phyloP scores from a whole-genome alignment of 305 asterid genomes.

The Rubia peregrina region DNA sequence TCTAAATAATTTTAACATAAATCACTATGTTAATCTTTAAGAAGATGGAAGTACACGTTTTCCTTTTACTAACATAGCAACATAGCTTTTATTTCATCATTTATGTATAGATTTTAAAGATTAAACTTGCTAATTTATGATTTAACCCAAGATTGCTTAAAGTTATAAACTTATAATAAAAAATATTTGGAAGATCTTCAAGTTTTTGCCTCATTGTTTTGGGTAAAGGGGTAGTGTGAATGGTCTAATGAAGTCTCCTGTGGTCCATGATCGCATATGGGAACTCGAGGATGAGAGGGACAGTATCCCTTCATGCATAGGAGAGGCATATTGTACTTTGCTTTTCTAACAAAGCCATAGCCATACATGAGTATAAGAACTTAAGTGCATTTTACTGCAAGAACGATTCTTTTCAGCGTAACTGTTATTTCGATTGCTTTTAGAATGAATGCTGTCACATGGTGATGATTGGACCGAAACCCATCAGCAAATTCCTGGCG shows the following conservation, averaged over 20 bases:
- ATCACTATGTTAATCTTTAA: no score
- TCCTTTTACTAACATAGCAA: no score
- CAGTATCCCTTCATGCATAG: constrained; percentile 10
- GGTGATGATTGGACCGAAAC: no score
- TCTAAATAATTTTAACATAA: no score
- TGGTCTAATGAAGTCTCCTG: constrained; percentile 1
- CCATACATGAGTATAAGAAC: not conserved
- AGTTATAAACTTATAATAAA: not conserved
- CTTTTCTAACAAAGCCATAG: not conserved
- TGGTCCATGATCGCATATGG: constrained; percentile 9
- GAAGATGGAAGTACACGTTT: no score
- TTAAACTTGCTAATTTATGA: not conserved
- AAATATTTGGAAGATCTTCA: not conserved
- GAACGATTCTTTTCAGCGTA: no score
- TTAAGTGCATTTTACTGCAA: no score
- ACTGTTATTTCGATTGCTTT: no score
- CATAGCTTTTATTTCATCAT: no score
- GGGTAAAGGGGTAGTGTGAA: not conserved
- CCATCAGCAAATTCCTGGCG: no score
- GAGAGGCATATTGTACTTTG: not conserved
- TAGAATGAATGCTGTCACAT: no score
- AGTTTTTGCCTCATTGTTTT: not conserved
- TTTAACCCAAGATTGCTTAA: not conserved
- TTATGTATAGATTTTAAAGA: no score
- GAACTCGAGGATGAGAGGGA: constrained; percentile 1